Percentiles rank a stretch among this genome's conserved stretches.
phyloP scores from a whole-genome alignment of 768 basidiomycete genomes.

The Crepidotus variabilis region DNA sequence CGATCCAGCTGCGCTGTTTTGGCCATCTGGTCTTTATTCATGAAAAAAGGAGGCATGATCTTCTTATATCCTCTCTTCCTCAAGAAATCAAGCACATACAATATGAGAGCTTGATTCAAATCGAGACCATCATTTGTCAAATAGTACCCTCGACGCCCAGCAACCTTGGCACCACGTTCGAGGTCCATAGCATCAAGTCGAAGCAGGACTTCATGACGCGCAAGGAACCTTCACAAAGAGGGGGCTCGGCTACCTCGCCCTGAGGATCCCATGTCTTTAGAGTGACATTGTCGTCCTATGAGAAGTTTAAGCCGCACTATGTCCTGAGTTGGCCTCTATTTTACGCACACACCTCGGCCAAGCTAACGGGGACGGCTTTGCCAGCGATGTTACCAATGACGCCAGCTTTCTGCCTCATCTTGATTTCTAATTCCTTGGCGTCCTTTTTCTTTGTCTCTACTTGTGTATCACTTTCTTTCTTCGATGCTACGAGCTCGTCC shows the following conservation, averaged over 20 bases:
- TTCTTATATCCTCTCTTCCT: conserved; percentile 83
- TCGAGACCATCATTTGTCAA: conserved; percentile 94
- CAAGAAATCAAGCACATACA: conserved; percentile 93
- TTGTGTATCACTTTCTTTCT: conserved; percentile 81
- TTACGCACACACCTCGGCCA: conserved; percentile 70
- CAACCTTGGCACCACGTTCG: conserved; percentile 91
- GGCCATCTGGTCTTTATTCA: conserved; percentile 96
- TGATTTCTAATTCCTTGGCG: conserved; percentile 68
- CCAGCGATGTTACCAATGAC: conserved; percentile 92
- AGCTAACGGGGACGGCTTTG: conserved; percentile 77
- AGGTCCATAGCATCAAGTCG: conserved; percentile 95
- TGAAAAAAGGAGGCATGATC: conserved; percentile 96
- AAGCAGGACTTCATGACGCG: conserved; percentile 96
- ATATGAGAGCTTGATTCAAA: conserved; percentile 93
- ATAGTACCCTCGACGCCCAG: conserved; percentile 96
- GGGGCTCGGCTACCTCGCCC: conserved; percentile 67
- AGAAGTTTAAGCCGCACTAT: background rate
- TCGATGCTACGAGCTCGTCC: conserved; percentile 79
- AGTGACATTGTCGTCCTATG: conserved; percentile 85
- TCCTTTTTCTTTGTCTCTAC: conserved; percentile 75
- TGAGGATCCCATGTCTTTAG: conserved; percentile 84
- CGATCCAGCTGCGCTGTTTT: conserved; percentile 98
- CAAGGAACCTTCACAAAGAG: conserved; percentile 76
- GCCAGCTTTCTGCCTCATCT: conserved; percentile 78
- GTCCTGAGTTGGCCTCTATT: background rate